phyloP scores from a whole-genome alignment of 2,329 filamentous ascomycete species.

The Cercospora zeina region DNA sequence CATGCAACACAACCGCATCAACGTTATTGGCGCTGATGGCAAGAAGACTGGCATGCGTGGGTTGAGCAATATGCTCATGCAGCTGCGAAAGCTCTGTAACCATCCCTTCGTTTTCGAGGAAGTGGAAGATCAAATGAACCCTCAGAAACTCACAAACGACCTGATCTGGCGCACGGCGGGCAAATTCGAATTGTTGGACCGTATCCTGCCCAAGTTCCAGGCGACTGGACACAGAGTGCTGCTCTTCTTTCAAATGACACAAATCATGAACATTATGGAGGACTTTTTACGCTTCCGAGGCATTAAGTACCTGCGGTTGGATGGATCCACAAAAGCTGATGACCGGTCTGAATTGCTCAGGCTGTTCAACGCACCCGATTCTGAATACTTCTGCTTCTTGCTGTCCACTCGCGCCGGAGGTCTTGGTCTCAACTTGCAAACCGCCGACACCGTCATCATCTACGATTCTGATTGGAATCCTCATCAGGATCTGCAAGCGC shows the following conservation, averaged over 20 bases:
- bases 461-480: conserved; percentile 99
- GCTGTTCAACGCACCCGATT: conserved; percentile 85
- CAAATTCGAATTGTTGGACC: conserved; percentile 94
- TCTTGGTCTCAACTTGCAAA: conserved; percentile 94
- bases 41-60: conserved; percentile 95
- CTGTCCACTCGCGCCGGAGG: conserved; percentile 98
- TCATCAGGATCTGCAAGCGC: conserved; percentile 97
- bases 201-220: conserved; percentile 89
- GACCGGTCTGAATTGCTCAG: conserved; percentile 89
- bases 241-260: conserved; percentile 99
- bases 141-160: conserved; percentile 82
- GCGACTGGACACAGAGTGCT: conserved; percentile 88
- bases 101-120: conserved; percentile 98
- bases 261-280: conserved; percentile 99
- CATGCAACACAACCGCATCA: conserved; percentile 90
- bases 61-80: conserved; percentile 99
- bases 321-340: conserved; percentile 96
- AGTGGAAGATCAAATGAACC: conserved; percentile 98
- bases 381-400: conserved; percentile 95
- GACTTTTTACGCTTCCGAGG: conserved; percentile 86
- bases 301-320: conserved; percentile 83
- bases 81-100: conserved; percentile 96
- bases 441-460: conserved; percentile 97
- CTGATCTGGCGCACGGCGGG: conserved; percentile 91
- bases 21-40: conserved; percentile 89